Evolutionary conservation across 371 early-diverging fungal species (phyloP).

Genomic region (Mortierella sp.): DNA sequence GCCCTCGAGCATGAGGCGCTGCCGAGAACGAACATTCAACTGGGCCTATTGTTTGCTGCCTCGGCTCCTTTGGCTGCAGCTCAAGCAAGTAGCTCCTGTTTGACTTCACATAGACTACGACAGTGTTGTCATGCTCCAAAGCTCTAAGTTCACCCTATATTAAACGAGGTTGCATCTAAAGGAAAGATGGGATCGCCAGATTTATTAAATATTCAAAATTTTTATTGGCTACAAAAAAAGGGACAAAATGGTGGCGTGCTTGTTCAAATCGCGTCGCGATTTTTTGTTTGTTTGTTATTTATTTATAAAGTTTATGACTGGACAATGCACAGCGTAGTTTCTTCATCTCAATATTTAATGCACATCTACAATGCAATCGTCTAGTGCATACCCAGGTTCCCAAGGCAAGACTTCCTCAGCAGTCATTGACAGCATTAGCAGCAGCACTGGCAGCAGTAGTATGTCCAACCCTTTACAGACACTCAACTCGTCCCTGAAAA

Average conservation of each 20-base stretch:
- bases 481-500: constrained; percentile 46
- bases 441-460: not conserved
- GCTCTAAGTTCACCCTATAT: too few species aligned
- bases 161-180: too few species aligned
- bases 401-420: not conserved
- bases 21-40: constrained; percentile 22
- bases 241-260: constrained; percentile 19
- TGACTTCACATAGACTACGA: too few species aligned
- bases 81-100: not conserved
- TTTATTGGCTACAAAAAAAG: not conserved
- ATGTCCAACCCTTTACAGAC: constrained; percentile 29
- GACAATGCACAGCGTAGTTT: not conserved
- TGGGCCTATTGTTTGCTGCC: constrained; percentile 13
- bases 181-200: too few species aligned
- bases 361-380: constrained; percentile 2
- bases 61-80: not conserved
- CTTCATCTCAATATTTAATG: not conserved
- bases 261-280: constrained; percentile 12
- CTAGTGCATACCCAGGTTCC: not conserved
- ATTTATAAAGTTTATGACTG: not conserved
- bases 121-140: too few species aligned
- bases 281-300: not conserved
- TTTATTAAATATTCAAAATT: too few species aligned
- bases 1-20: constrained; percentile 15
- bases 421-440: not conserved